Evolutionary conservation across 2,329 filamentous ascomycete species (phyloP), one percentile per base, ranked within the genome.

Genomic region (Sporothrix phasma): DNA sequence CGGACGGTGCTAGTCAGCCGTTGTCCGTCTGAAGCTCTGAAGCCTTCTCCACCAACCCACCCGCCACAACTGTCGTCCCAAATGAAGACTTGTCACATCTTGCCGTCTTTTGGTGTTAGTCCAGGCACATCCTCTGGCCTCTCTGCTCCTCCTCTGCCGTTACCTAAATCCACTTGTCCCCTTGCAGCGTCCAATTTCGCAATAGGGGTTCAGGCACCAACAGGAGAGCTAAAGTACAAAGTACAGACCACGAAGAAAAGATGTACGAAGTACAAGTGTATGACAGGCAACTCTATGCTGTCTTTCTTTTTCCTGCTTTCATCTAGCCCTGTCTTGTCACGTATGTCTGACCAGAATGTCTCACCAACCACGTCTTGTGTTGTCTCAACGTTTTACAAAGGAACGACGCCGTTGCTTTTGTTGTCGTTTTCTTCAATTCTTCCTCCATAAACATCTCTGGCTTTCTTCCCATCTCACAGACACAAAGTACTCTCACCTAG

Each of bases 151-250:
- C n/a, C n/a, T n/a, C n/a, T n/a, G n/a, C n/a, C 17, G 19, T 5
- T 10, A 46, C 22, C 5, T 43, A 24, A 59, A 45, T 43, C 58
- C 59, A 49, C 59, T 39, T 39, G 13, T 61, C 43, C 59, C 59
- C 59, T 61, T 61, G 59, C 45, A 61, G 58, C 26, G 41, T 39
- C 45, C 45, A 61, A 61, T 61, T 61, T 61, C 59, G 45, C 19
- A 51, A 49, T 51, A 49, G 59, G 59, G 59, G 26, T 58, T 46
- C 56, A 59, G 17, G 39, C 56, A 59, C 56, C 31, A 24, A 43
- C 39, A 31, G 3, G 15, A 26, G 34, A 37, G 3, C 10, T 10
- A 37, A 37, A 37, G 34, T 13, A 19, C 51, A 56, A 41, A 19
- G 39, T 10, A 49, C n/a, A 49, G 2, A 3, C 22, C 22, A 49